Evolutionary conservation across 805 yeast genomes (phyloP), one percentile per base, ranked within the genome.

Genomic region (Candida yuanshanica): DNA sequence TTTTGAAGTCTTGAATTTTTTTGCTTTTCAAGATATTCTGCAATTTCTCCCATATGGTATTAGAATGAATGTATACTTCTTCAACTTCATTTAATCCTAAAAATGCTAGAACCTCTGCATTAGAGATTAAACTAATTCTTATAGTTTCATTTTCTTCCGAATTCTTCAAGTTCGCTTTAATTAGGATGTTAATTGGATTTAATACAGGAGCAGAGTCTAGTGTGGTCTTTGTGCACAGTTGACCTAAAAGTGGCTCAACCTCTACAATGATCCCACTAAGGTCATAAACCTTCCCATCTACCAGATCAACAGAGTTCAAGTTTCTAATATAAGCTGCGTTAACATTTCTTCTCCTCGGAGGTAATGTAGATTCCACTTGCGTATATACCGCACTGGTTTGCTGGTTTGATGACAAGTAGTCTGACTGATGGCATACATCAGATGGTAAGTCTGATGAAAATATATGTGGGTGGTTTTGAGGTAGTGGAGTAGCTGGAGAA

Each of bases 11-110:
- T 3, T 41, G 20, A 9, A 11, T 25, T 20, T 43, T 45, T 12
- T 23, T 35, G 1, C 32, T 14, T 6, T 35, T 40, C n/a, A 49
- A 7, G 3, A 52, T 35, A 3, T 17, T n/a, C 4, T 23, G 13
- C 21, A 54, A 29, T 4, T 39, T 38, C 8, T 31, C 20, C 23
- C 40, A 39, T 18, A 50, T 21, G 13, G 40, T 41, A 10, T 36
- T 31, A 4, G 47, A 32, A 1, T 39, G 37, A 13, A 53, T 36
- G 38, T 55, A 55, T 3, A 45, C 46, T 21, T 51, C 53, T 37
- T 55, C 60, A 24, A 52, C 35, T 33, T 54, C 60, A 13, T 39
- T 22, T 44, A 52, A 40, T 2, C 44, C 51, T 14, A 54, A 33
- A 38, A 55, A 55, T n/a, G 34, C 38, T 20, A 44, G 36, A 1